Base-by-base conservation (phyloP, 1,284 basidiomycete species). In the Rhodotorula sp. region DNA sequence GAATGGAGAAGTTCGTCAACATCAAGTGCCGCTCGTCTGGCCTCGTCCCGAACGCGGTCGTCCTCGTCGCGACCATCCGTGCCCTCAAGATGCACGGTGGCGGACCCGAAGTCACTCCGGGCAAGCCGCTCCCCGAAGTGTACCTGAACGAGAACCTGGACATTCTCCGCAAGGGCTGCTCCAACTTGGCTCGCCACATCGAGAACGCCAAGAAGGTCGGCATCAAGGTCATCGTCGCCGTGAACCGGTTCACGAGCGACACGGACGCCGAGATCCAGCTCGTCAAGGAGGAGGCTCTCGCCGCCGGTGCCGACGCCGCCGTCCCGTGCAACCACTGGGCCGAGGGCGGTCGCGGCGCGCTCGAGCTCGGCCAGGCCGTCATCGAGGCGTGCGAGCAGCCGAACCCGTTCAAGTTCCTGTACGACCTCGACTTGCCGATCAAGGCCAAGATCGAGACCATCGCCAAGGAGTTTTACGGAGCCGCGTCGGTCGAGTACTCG, bases 1-100 rank as follows among this genome's bases (percentile, higher is more conserved):
- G 83, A 28, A 83, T 83, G 83, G 83, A 83, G 71, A 83, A 99
- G 83, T 99, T 99, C 86, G 98, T 94, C 86, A 97, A 99, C 84
- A 99, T 99, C 86, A 99, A 99, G 84, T 98, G 95, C 81, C 89
- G 97, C 69, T 86, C 93, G 68, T 95, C 92, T 73, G 95, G 94
- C 47, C 87, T 99, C 75, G 89, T 85, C 68, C 97, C 97, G 23
- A 93, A 99, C 81, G 95, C 94, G 2, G 90, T 91, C 48, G 89
- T 99, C 73, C 91, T 99, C 76, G 95, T 99, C 63, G 97, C 97
- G 3, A 99, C 95, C 1, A 95, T 97, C 54, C 90, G 95, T 74
- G 95, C 95, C 28, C 85, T 99, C 76, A 99, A 99, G 87, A 99
- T 98, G 92, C 95, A 99, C 82, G 95, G 95, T 65, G 95, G 95